These are phyloP conservation scores for Sanguinoderma infundibulare DNA, from an alignment of 1,284 basidiomycete species.

Conservation along the genomic window DNA sequence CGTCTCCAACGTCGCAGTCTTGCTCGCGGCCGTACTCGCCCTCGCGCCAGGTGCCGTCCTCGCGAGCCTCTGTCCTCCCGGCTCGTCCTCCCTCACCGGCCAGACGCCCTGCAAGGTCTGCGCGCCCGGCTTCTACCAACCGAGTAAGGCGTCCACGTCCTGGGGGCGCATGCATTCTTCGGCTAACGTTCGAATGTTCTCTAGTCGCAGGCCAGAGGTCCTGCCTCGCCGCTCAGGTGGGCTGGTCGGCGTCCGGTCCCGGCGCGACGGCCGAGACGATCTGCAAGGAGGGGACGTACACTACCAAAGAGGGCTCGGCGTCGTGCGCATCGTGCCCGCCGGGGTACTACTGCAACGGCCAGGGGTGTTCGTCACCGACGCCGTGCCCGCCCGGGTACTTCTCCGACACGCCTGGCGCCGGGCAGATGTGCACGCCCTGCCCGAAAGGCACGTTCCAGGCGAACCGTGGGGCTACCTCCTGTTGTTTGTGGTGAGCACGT, in stretches of 20 bases:
- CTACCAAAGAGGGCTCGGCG: conserved; percentile 13
- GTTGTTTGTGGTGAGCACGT: conserved; percentile 27
- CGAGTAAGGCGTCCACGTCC: conserved; percentile 3
- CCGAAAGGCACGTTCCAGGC: conserved; percentile 28
- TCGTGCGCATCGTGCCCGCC: conserved; percentile 19
- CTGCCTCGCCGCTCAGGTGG: conserved; percentile 18
- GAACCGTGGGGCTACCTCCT: conserved; percentile 26
- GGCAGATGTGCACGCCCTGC: conserved; percentile 29
- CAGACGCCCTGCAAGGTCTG: conserved; percentile 16
- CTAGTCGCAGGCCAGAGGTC: conserved; percentile 17
- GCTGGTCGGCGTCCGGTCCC: conserved; percentile 19
- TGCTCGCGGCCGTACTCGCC: not conserved
- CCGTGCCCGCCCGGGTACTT: conserved; percentile 22
- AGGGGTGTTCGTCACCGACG: conserved; percentile 12
- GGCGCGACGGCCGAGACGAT: conserved; percentile 17
- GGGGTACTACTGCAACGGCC: conserved; percentile 24
- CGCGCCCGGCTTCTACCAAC: conserved; percentile 17
- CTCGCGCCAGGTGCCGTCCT: not conserved
- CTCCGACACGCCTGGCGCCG: conserved; percentile 16
- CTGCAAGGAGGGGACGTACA: conserved; percentile 22
- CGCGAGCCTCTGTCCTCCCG: conserved; percentile 7
- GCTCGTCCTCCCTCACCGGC: conserved; percentile 15
- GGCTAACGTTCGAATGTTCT: not conserved
- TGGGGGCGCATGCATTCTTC: not conserved
- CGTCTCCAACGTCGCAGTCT: not conserved